These are phyloP conservation scores for Aspergillus neoniger DNA, from an alignment of 2,329 filamentous ascomycete species.

Conservation along the genomic window DNA sequence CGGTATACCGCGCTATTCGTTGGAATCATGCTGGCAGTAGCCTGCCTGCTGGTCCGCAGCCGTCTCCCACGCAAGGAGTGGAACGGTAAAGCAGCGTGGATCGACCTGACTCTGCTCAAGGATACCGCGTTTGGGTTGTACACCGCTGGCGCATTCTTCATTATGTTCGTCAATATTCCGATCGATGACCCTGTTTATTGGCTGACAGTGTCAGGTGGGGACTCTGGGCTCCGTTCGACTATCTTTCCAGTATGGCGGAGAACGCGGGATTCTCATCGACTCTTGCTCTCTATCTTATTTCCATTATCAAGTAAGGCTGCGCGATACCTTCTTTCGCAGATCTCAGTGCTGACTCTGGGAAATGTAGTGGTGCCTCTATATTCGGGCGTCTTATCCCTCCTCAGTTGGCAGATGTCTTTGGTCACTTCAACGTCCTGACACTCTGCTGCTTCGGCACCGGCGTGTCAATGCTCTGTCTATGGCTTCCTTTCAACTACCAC, in stretches of 20 bases:
- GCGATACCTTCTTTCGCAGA: neutral
- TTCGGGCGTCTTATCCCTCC: conserved; percentile 29
- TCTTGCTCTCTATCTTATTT: conserved; percentile 28
- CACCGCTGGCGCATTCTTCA: conserved; percentile 27
- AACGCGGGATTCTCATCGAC: conserved; percentile 21
- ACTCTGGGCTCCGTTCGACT: conserved; percentile 29
- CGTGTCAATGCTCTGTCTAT: conserved; percentile 26
- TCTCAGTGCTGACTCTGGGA: neutral
- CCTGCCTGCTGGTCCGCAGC: conserved; percentile 23
- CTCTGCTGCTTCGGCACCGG: conserved; percentile 17
- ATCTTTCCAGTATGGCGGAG: conserved; percentile 23
- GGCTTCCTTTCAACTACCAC: conserved; percentile 34
- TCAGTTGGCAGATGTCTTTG: conserved; percentile 27
- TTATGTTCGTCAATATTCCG: conserved; percentile 23
- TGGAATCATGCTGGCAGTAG: conserved; percentile 20
- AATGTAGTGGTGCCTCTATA: conserved; percentile 27
- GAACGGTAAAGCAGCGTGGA: conserved; percentile 29
- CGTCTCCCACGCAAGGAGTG: conserved; percentile 33
- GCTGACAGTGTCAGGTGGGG: conserved; percentile 25
- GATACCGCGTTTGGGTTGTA: conserved; percentile 29
- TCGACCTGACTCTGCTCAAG: conserved; percentile 29
- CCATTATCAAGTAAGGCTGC: conserved; percentile 28
- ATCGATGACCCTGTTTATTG: neutral
- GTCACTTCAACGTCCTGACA: conserved; percentile 31
- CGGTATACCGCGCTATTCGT: conserved; percentile 27